phyloP scores from a whole-genome alignment of 805 yeast species.

The Schwanniomyces vanrijiae region DNA sequence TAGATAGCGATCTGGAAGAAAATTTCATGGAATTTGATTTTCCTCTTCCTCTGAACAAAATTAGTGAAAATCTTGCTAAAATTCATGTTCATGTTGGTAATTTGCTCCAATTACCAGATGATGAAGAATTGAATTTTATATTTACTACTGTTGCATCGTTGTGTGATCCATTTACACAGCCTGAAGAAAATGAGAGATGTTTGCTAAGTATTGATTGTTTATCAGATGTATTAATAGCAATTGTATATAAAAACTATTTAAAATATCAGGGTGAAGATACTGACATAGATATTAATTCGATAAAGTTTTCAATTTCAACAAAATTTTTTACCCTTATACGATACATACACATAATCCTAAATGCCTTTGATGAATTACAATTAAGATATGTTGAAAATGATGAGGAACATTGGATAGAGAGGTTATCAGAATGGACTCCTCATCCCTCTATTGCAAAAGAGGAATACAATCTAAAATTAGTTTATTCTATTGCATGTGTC shows the following conservation, averaged over 20 bases:
- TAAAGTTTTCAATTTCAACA: slow-evolving; percentile 35
- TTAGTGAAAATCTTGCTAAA: slow-evolving; percentile 10
- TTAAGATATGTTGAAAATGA: slow-evolving; percentile 44
- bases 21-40: slow-evolving; percentile 15
- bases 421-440: slow-evolving; percentile 30
- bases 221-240: slow-evolving; percentile 50
- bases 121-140: slow-evolving; percentile 12
- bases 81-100: slow-evolving; percentile 14
- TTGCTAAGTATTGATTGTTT: slow-evolving; percentile 57
- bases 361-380: slow-evolving; percentile 42
- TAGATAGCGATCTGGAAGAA: slow-evolving; percentile 12
- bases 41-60: slow-evolving; percentile 11
- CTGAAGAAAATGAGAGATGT: slow-evolving; percentile 55
- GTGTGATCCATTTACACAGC: slow-evolving; percentile 69
- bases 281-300: slow-evolving; percentile 21
- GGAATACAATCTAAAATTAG: slow-evolving; percentile 22
- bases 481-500: slow-evolving; percentile 33
- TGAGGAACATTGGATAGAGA: slow-evolving; percentile 22
- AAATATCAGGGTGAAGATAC: slow-evolving; percentile 6
- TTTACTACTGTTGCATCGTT: slow-evolving; percentile 21
- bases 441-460: slow-evolving; percentile 10
- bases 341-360: slow-evolving; percentile 32
- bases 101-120: slow-evolving; percentile 14
- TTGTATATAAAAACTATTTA: slow-evolving; percentile 21
- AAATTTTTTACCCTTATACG: slow-evolving; percentile 38